Evolutionary conservation across 306 rosid genomes (phyloP), one percentile per base, ranked within the genome.

Genomic region (Pyrus communis): DNA sequence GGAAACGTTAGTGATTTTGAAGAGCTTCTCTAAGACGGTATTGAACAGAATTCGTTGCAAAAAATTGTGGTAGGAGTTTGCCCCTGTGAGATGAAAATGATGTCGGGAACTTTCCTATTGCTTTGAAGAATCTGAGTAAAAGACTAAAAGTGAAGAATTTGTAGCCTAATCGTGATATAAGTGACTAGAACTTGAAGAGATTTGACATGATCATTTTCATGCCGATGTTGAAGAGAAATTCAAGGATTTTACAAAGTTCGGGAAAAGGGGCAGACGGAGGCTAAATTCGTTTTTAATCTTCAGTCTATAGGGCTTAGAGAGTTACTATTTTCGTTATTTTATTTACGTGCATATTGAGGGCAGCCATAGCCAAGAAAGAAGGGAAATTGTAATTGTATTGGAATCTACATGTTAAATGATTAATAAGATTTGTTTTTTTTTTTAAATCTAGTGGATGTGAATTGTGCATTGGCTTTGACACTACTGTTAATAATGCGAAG

Each of bases 1-100:
- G 96, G 88, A 38, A 72, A 68, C 52, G 68, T 72, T 13, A 67
- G 65, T 19, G 90, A 84, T 62, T 69, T 88, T 45, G 91, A 86
- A 85, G 89, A 85, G 86, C 83, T 94, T 84, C 74, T 90, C 27
- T 82, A 75, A 76, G 91, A 92, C 74, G 89, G 92, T 71, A 78
- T 85, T 66, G 75, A 83, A 81, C 76, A 85, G 71, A 87, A 85
- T 57, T 61, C 79, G 73, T 74, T 91, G 31, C 89, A 77, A 73
- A 94, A 94, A 78, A 66, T 91, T 68, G 83, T 88, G 58, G 55
- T 85, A 19, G 96, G 92, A 84, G 65, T 94, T 85, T 91, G 91
- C 98, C 97, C 3, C 10, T 85, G 60, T 91, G 97, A 97, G 80
- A 69, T 74, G 88, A 78, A 66, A 38, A 74, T 72, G 67, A 43